Evolutionary conservation across 2,329 filamentous ascomycete genomes (phyloP), one percentile per base, ranked within the genome.

Genomic region (Epichloe coenophiala): DNA sequence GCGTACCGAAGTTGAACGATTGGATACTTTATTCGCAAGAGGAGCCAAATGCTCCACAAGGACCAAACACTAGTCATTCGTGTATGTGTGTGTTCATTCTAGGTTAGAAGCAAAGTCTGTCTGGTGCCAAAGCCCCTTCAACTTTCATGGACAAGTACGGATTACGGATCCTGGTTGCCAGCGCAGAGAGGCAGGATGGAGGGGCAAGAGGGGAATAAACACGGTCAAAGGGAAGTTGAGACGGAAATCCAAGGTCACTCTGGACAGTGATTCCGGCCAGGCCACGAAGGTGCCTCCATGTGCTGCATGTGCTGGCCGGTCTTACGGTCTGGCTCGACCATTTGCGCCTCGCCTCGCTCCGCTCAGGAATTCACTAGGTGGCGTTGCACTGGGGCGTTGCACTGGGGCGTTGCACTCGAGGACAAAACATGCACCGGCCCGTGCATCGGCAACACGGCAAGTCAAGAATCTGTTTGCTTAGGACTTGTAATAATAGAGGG

Each of bases 181-280:
- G 27, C 27, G 27, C 7, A 31, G 27, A 31, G 2, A 31, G 7
- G 27, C 27, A 31, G 27, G 7, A 31, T 9, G 7, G 27, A 8
- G 27, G 27, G 27, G 27, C 27, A 17, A 17, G 17, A 17, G 17
- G 17, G 17, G 17, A 17, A 17, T 1, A 17, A 17, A 17, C 17
- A 17, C 17, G 17, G 17, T 17, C 17, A 17, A 17, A 17, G 17
- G 2, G 17, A 17, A 17, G 17, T 17, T 17, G 17, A 17, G 17
- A 17, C 17, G 17, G 17, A 17, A 17, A 17, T 1, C 1, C 17
- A 11, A 13, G 21, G 21, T 44, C 5, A 17, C 33, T 40, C 23
- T 17, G 8, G 21, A 51, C 49, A n/a, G 19, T 39, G 19, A 38
- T 51, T 47, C 45, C 49, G 49, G 45, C 49, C 49, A 43, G 49